Conservation (phyloP, 345 rosid genomes). For the Eutrema yunnanense region DNA sequence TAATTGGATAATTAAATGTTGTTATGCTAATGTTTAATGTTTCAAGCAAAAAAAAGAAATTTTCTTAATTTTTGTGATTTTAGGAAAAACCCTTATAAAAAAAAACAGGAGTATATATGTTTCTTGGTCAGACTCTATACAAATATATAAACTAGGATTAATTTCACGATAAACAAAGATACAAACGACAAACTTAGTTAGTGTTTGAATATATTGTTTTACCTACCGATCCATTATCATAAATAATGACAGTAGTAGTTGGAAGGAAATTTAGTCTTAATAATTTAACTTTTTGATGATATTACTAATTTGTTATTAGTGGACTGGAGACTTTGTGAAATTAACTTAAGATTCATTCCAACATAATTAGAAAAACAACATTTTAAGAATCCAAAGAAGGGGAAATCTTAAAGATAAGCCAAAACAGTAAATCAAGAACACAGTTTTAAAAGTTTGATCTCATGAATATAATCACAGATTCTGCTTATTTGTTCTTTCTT, state of each 20-base stretch:
- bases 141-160: background rate
- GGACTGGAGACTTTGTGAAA: background rate
- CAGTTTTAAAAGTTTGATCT: constrained; percentile 6
- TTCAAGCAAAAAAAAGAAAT: too few species aligned
- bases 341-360: too few species aligned
- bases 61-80: too few species aligned
- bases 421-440: constrained; percentile 3
- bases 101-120: too few species aligned
- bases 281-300: too few species aligned
- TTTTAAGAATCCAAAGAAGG: background rate
- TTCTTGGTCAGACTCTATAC: background rate
- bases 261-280: too few species aligned
- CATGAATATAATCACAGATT: constrained; percentile 26
- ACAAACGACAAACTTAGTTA: background rate
- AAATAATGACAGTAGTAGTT: too few species aligned
- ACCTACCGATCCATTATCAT: background rate
- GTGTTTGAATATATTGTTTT: background rate
- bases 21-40: too few species aligned
- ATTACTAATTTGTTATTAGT: too few species aligned
- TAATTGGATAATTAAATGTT: too few species aligned
- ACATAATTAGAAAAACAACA: background rate
- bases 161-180: too few species aligned
- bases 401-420: background rate
- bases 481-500: background rate
- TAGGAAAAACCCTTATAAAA: too few species aligned